Conservation (phyloP, 192 early-diverging fungal genomes). For the Gigaspora rosea region DNA sequence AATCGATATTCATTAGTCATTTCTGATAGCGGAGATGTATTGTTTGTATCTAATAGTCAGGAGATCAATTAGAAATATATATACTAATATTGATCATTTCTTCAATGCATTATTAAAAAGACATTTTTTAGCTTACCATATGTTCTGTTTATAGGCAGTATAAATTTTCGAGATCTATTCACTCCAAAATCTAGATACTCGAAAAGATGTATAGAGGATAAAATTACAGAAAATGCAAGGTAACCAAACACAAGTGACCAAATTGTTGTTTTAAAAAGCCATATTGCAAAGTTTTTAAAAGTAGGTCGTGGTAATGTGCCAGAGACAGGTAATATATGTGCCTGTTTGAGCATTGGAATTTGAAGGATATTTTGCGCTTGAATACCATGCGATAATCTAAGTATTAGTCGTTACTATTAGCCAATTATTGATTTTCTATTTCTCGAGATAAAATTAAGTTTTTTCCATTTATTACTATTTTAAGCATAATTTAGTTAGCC, state of each 20-base stretch:
- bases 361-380: too few species aligned
- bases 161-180: not conserved
- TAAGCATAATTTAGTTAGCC: too few species aligned
- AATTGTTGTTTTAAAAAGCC: not conserved
- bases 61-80: not conserved
- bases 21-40: constrained; percentile 13
- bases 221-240: not conserved
- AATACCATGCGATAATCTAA: too few species aligned
- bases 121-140: not conserved
- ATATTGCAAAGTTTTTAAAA: not conserved
- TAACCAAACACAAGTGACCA: not conserved
- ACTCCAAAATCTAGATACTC: not conserved
- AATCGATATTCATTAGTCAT: constrained; percentile 24
- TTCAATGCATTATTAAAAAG: not conserved
- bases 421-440: too few species aligned
- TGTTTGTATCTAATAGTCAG: constrained; percentile 20
- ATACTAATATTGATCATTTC: not conserved
- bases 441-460: too few species aligned
- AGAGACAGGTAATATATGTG: not conserved
- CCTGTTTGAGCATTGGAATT: too few species aligned
- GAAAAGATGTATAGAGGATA: constrained; percentile 11
- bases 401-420: too few species aligned
- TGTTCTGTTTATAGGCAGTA: not conserved
- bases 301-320: not conserved
- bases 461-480: too few species aligned